Evolutionary conservation across 2,329 filamentous ascomycete genomes (phyloP), one percentile per base, ranked within the genome.

Genomic region (Exophiala sp.): DNA sequence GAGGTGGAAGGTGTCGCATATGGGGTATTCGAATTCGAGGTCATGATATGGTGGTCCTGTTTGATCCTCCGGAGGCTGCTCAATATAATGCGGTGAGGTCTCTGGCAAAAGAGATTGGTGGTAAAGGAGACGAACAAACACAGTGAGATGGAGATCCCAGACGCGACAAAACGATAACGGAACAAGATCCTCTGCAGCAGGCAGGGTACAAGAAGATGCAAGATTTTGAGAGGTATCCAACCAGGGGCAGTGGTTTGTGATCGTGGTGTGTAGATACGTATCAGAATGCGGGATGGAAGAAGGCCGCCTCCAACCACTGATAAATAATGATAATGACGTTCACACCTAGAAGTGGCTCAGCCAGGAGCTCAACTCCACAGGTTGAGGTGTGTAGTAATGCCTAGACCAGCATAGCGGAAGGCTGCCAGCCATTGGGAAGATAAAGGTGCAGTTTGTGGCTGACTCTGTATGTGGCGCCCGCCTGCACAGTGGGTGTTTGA

Each of bases 11-110:
- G 52, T 21, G 55, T 55, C 27, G 50, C 52, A 50, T 48, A 58
- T n/a, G 55, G 52, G 30, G 55, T 53, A 43, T 48, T 55, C 35
- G 55, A 53, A 27, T 52, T 52, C 13, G 55, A 53, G 45, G 54
- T 57, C 54, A 57, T 57, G 51, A 52, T 57, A 51, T 52, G 34
- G 34, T 24, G 23, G 22, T 40, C n/a, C 41, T 16, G 11, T 35
- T 16, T 16, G 34, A 4, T 8, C 14, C 18, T 24, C 10, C 24
- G 23, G 23, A 14, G 23, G 19, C 24, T 38, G 38, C 39, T 32
- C 35, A 44, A 21, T 23, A 10, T 24, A 10, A 19, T 41, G 43
- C 43, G 46, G 37, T 47, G 53, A 52, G 39, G 42, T 24, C 14
- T 21, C 13, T 9, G 3, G 40, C 7, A 6, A 9, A 8, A 10